Percentiles rank a stretch among this genome's conserved stretches.
Evolutionary conservation across 1,284 basidiomycete genomes (phyloP).

Genomic region (Melanopsichium pennsylvanicum): DNA sequence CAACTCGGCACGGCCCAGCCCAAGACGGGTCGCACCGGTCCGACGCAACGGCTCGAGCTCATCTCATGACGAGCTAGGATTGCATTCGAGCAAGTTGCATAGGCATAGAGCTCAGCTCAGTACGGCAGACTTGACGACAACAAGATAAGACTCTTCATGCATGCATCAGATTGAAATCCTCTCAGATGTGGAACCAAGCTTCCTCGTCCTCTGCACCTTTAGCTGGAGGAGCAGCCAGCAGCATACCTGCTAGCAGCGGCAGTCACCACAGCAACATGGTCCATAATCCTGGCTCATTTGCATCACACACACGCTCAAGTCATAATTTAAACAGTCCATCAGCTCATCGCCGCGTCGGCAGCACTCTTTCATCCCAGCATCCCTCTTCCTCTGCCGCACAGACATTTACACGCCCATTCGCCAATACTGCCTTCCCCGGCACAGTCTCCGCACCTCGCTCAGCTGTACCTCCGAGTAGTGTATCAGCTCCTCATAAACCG

Average conservation of each 20-base stretch:
- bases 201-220: background rate
- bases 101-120: too few relatives aligned
- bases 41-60: too few relatives aligned
- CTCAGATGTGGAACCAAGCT: constrained; percentile 13
- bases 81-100: too few relatives aligned
- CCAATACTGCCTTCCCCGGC: constrained; percentile 17
- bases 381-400: constrained; percentile 13
- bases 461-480: constrained; percentile 9
- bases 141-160: too few relatives aligned
- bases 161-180: too few relatives aligned
- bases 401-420: constrained; percentile 8
- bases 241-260: background rate
- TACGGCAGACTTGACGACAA: background rate
- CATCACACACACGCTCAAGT: constrained; percentile 13
- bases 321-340: constrained; percentile 10
- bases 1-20: too few relatives aligned
- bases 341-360: constrained; percentile 17
- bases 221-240: background rate
- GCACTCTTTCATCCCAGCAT: constrained; percentile 11
- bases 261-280: constrained; percentile 5
- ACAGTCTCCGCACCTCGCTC: constrained; percentile 21
- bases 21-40: too few relatives aligned
- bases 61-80: too few relatives aligned
- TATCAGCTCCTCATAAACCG: constrained; percentile 3
- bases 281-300: constrained; percentile 12